Base-by-base conservation (phyloP, 2,329 filamentous ascomycete species). In the Lachnellula subtilissima region DNA sequence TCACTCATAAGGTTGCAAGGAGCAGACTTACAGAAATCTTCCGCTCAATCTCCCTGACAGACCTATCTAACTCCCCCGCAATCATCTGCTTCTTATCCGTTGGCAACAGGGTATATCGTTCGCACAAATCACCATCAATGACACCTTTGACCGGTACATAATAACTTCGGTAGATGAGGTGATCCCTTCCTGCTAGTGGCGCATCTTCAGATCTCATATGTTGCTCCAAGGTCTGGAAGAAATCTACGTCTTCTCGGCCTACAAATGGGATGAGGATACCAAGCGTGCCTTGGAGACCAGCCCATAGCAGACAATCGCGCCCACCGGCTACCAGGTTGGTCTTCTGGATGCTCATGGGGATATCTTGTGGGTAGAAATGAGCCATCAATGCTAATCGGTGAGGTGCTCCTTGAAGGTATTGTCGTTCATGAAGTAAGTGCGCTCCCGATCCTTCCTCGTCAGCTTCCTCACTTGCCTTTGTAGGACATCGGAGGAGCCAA, bases 141-240 rank as follows among this genome's bases (percentile, higher is more conserved):
- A 95, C 86, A 8, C 92, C 92, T 79, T 99, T 99, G 43, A 96
- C 91, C 0, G 94, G 95, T 6, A 90, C 91, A 71, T 97, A 99
- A 74, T 97, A 99, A 62, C 91, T 86, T 61, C 95, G 83, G 72
- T 96, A 99, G 68, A 96, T 95, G 47, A 99, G 78, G 73, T 99
- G 94, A 71, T 99, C 95, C 62, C 95, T 83, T 43, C 94, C 95
- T 19, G 91, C 89, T 48, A 99, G 76, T 7, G 93, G 93, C 37
- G 92, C 82, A 68, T 96, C 92, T 69, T 96, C 91, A 12, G 82
- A 84, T 48, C 93, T 83, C 70, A 99, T 80, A 68, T 96, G 89
- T 69, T 88, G 86, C 74, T 99, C 94, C 23, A 99, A 79, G 59
- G 84, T 91, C 72, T 97, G 92, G 82, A 99, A 99, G 75, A 99